Evolutionary conservation across 306 rosid species (phyloP), one percentile per base, ranked within the genome.

Genomic region (Fagus crenata): DNA sequence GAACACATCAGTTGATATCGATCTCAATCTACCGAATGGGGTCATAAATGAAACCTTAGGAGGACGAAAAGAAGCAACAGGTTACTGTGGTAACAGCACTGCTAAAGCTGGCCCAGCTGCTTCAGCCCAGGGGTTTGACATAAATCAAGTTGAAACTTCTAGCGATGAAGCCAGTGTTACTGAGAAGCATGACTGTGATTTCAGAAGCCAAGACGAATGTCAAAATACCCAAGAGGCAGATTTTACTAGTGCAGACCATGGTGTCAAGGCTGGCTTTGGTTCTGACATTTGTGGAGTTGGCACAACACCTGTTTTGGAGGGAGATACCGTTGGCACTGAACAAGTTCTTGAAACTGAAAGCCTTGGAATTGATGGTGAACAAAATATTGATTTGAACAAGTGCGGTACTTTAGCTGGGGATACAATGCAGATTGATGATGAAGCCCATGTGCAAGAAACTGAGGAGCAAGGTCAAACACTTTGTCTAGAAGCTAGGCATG

Each of bases 161-260:
- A 89, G 96, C 61, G 80, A 90, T 70, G 94, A 84, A 81, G 92
- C 85, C 59, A 92, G 96, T 67, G 85, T 70, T 67, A 93, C 97
- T 4, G 95, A 90, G 84, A 90, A 88, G 86, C 95, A 95, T 79
- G 97, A 92, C 61, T 90, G 95, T 82, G 95, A 80, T 43, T 6
- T 88, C 54, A 86, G 92, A 85, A 90, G 92, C 86, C 81, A 82
- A 77, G 89, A 89, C 75, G 89, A 85, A 46, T 85, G 87, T 75
- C 93, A 85, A 80, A 84, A 90, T 83, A 90, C 97, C 1, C 94
- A 90, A 82, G 97, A 88, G 85, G 91, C 83, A 71, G 97, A 92
- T 79, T 95, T 77, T 85, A 89, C 96, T 17, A 88, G 96, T 72
- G 87, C 89, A 49, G 85, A 88, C 60, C 87, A 67, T 60, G 80